Evolutionary conservation across 1,139 yeast genomes (phyloP).

Genomic region (Eremothecium cymbalariae): DNA sequence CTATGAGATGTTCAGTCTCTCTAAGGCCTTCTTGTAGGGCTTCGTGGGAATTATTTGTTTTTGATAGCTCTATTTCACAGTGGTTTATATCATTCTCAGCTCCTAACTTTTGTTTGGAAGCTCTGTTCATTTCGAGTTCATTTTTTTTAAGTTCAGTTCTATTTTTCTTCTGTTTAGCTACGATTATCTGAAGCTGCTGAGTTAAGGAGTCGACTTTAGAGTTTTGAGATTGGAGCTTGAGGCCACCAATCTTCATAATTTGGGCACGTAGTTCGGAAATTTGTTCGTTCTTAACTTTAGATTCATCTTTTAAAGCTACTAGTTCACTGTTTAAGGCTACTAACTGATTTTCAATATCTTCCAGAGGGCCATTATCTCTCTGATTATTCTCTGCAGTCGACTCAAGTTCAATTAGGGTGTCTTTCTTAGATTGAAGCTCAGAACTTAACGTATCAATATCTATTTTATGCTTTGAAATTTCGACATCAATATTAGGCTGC

Average conservation of each 20-base stretch:
- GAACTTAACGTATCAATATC: constrained; percentile 56
- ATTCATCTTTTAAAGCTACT: constrained; percentile 42
- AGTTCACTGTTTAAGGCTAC: constrained; percentile 18
- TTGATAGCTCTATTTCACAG: constrained; percentile 47
- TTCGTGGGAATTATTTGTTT: constrained; percentile 40
- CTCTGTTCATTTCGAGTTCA: constrained; percentile 57
- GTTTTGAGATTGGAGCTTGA: constrained; percentile 68
- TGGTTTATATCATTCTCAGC: constrained; percentile 26
- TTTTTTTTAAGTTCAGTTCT: constrained; percentile 55
- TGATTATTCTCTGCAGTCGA: constrained; percentile 14
- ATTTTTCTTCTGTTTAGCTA: constrained; percentile 54
- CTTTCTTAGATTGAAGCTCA: constrained; percentile 22
- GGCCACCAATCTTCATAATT: constrained; percentile 90
- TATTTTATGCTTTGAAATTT: constrained; percentile 49
- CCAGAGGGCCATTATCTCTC: constrained; percentile 31
- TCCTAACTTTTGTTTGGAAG: constrained; percentile 36
- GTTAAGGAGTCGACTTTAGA: constrained; percentile 71
- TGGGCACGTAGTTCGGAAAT: constrained; percentile 60
- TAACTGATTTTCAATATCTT: constrained; percentile 33
- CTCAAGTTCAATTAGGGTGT: constrained; percentile 29
- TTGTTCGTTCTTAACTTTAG: constrained; percentile 49
- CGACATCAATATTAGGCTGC: constrained; percentile 62
- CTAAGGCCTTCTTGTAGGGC: constrained; percentile 23
- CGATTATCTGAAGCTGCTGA: constrained; percentile 57
- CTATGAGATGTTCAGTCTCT: constrained; percentile 35